These are phyloP conservation scores for Sporothrix humicola DNA, from an alignment of 2,329 filamentous ascomycete species.

Conservation along the genomic window DNA sequence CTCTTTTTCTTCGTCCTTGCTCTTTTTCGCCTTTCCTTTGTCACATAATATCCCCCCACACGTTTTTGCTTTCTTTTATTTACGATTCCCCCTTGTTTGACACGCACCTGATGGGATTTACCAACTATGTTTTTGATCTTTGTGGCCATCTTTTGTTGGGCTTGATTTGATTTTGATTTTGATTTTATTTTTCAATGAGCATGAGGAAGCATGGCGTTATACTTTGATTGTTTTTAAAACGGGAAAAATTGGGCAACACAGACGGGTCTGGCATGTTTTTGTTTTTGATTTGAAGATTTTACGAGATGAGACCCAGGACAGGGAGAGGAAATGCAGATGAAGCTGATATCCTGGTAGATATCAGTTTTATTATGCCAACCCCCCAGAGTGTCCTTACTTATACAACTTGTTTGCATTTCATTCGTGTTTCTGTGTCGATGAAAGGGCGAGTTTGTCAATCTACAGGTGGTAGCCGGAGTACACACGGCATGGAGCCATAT, in stretches of 20 bases:
- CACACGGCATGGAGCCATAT: no score
- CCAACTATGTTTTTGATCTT: neutral
- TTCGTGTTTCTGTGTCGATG: neutral
- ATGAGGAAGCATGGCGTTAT: conserved; percentile 29
- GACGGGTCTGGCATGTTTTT: neutral
- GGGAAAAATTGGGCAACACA: neutral
- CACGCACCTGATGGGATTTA: neutral
- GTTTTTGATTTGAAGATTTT: neutral
- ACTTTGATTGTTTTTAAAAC: neutral
- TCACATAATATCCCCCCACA: conserved; percentile 18
- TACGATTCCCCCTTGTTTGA: conserved; percentile 7
- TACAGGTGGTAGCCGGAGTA: no score
- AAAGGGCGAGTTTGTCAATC: no score
- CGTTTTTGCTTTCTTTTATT: conserved; percentile 26
- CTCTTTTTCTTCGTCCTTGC: neutral
- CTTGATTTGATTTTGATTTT: neutral
- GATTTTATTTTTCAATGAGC: neutral
- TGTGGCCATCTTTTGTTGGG: neutral
- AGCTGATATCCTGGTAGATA: conserved; percentile 2
- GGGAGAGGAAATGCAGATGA: no score
- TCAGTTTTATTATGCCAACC: neutral
- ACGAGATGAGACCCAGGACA: neutral
- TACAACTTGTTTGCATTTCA: neutral
- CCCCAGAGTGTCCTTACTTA: no score
- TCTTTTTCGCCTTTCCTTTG: neutral